Percentiles rank a stretch among this genome's conserved stretches.
These are phyloP conservation scores for Laetiporus sulphureus DNA, from an alignment of 1,284 basidiomycete species.

Conservation along the genomic window DNA sequence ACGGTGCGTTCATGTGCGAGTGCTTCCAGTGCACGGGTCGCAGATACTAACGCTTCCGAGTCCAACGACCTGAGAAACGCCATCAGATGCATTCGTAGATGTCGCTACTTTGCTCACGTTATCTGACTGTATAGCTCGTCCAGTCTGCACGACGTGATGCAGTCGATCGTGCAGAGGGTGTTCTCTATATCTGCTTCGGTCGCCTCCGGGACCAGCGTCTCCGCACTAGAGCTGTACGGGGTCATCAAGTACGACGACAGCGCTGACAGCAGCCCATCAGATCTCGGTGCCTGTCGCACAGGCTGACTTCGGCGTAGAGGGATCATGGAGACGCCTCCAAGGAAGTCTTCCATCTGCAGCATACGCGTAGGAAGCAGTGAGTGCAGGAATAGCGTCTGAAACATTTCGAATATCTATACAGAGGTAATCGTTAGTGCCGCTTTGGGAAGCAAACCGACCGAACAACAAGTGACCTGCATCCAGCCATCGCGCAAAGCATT, in stretches of 20 bases:
- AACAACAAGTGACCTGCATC: constrained; percentile 58
- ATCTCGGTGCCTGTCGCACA: constrained; percentile 55
- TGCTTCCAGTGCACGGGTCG: constrained; percentile 82
- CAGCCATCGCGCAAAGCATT: constrained; percentile 92
- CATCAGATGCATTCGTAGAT: constrained; percentile 2
- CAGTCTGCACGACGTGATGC: constrained; percentile 87
- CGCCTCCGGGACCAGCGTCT: constrained; percentile 72
- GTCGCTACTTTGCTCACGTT: constrained; percentile 46
- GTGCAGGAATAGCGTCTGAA: constrained; percentile 92
- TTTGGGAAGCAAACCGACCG: neutral
- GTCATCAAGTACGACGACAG: constrained; percentile 96
- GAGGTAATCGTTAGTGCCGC: neutral
- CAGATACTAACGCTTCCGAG: constrained; percentile 73
- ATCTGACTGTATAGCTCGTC: constrained; percentile 95
- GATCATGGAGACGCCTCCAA: constrained; percentile 85
- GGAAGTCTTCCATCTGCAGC: constrained; percentile 96
- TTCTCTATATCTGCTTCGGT: constrained; percentile 90
- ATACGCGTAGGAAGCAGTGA: constrained; percentile 84
- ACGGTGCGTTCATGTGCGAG: constrained; percentile 85
- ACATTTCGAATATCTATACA: constrained; percentile 91
- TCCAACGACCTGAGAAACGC: constrained; percentile 60
- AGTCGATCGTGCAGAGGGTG: constrained; percentile 93
- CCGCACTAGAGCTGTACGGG: constrained; percentile 74
- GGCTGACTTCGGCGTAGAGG: constrained; percentile 76
- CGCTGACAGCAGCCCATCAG: constrained; percentile 88